Evolutionary conservation across 306 rosid species (phyloP), one percentile per base, ranked within the genome.

Genomic region (Vigna trinervia): DNA sequence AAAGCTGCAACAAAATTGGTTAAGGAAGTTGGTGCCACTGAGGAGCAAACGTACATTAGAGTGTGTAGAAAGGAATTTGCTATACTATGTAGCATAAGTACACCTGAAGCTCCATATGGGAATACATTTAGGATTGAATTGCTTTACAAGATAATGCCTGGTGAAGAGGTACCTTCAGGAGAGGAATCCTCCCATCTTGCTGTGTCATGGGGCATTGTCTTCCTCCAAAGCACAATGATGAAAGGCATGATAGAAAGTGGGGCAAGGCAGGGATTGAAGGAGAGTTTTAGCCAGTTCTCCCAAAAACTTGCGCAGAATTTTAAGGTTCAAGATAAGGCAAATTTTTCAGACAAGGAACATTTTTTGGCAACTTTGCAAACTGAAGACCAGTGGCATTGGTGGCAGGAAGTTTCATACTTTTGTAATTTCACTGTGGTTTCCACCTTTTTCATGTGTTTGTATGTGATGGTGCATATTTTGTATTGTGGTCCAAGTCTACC

Each of bases 31-130:
- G 88, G 69, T 64, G 93, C 92, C 71, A 88, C 82, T 5, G 98
- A 95, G 86, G 97, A 90, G 78, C 97, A 95, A 86, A 89, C 84
- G 28, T 92, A 92, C 62, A 6, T 90, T 53, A 92, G 78, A 86
- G 93, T 80, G 43, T 74, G 77, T 47, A 89, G 86, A 72, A 85
- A 79, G 63, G 96, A 90, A 73, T 90, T 80, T 87, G 85, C 80
- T 61, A 84, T 92, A 48, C 83, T 80, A 28, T 83, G 82, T 30
- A 84, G 66, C 62, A 93, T 90, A 43, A 82, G 84, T 74, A 90
- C 97, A 5, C 96, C 98, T 0, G 97, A 95, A 50, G 98, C 88
- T n/a, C 97, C 95, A 34, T 89, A 80, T 75, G 98, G 98, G 17
- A 89, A 77, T 79, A 34, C 91, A 32, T 95, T 95, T 82, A 83